These are phyloP conservation scores for Rhododendron ferrugineum DNA, from an alignment of 148 eudicot species.

Conservation along the genomic window DNA sequence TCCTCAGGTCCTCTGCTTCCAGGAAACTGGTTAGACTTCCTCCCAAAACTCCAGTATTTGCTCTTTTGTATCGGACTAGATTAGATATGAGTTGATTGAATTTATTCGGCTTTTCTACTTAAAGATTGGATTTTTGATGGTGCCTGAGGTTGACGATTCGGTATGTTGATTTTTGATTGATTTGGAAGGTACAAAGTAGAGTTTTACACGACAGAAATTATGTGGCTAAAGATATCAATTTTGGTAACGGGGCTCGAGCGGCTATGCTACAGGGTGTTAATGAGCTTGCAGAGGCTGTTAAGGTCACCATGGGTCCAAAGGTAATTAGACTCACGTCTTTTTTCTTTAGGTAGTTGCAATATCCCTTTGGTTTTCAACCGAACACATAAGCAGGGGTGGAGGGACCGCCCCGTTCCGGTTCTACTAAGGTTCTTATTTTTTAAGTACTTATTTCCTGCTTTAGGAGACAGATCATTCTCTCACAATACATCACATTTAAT, in stretches of 20 bases:
- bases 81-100: background rate
- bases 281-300: conserved; percentile 96
- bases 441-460: too few species aligned
- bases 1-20: conserved; percentile 62
- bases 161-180: conserved; percentile 2
- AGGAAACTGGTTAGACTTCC: conserved; percentile 44
- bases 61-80: background rate
- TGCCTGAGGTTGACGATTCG: background rate
- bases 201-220: conserved; percentile 51
- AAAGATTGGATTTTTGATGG: background rate
- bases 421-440: too few species aligned
- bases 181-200: conserved; percentile 46
- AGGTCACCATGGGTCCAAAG: conserved; percentile 99
- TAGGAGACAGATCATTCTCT: too few species aligned
- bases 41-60: background rate
- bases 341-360: background rate
- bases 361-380: too few species aligned
- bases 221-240: conserved; percentile 84
- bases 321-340: conserved; percentile 24
- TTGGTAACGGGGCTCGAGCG: conserved; percentile 68
- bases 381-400: too few species aligned
- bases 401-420: too few species aligned
- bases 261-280: conserved; percentile 89
- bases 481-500: too few species aligned
- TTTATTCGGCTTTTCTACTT: too few species aligned